These are phyloP conservation scores for Passiflora organensis DNA, from an alignment of 345 rosid genomes.

Conservation along the genomic window DNA sequence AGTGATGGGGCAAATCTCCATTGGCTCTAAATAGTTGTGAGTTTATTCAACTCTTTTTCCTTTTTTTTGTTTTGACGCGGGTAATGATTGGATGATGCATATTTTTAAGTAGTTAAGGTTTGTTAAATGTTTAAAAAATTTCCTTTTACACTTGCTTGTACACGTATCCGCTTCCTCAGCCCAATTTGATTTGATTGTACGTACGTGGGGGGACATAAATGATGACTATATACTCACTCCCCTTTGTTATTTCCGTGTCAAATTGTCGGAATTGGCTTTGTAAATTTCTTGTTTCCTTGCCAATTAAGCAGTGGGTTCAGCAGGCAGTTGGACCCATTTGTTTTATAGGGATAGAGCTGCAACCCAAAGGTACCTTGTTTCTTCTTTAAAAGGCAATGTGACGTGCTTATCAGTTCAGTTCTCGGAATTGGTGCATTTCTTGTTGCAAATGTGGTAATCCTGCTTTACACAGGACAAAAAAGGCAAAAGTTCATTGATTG, in stretches of 20 bases:
- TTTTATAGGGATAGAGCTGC: too few relatives aligned
- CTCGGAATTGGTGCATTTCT: not conserved
- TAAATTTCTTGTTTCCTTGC: too few relatives aligned
- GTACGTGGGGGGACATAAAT: too few relatives aligned
- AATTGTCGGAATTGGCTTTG: too few relatives aligned
- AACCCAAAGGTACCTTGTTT: not conserved
- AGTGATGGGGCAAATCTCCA: not conserved
- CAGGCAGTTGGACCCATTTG: too few relatives aligned
- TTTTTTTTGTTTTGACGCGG: not conserved
- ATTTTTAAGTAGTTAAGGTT: slow-evolving; percentile 24
- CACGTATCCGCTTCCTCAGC: too few relatives aligned
- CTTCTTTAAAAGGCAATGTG: not conserved
- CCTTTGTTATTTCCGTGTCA: too few relatives aligned
- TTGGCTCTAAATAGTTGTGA: not conserved
- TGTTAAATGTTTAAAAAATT: slow-evolving; percentile 28
- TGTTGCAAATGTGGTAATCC: not conserved
- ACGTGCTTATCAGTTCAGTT: not conserved
- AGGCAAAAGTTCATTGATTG: too few relatives aligned
- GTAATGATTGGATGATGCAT: slow-evolving; percentile 7
- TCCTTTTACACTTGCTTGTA: slow-evolving; percentile 19
- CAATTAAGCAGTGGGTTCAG: too few relatives aligned
- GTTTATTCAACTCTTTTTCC: not conserved
- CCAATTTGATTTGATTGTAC: too few relatives aligned
- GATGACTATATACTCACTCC: too few relatives aligned
- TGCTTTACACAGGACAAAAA: too few relatives aligned